A percentile compares a stretch with the other conserved stretches of the same genome.
Evolutionary conservation across 306 rosid species (phyloP).

Genomic region (Sicyos edulis): DNA sequence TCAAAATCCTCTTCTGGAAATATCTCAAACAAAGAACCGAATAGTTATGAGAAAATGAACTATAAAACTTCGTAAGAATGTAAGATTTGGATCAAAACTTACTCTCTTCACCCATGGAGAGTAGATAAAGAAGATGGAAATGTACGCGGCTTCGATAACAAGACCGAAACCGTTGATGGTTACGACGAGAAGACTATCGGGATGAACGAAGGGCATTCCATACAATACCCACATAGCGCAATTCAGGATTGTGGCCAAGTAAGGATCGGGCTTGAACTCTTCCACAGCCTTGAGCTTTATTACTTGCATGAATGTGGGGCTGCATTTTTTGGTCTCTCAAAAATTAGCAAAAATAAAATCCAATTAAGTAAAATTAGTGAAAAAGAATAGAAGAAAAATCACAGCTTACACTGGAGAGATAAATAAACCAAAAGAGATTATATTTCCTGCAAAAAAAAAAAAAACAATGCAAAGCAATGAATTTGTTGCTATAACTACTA

Average conservation of each 20-base stretch:
- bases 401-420: constrained; percentile 54
- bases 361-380: neutral
- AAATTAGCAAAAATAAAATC: neutral
- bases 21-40: too few relatives aligned
- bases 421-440: constrained; percentile 58
- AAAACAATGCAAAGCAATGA: too few relatives aligned
- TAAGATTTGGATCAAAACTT: constrained; percentile 2
- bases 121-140: constrained; percentile 32
- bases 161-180: constrained; percentile 63
- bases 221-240: constrained; percentile 68
- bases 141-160: constrained; percentile 34
- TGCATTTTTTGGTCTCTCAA: constrained; percentile 23
- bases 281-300: constrained; percentile 43
- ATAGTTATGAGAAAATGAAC: too few relatives aligned
- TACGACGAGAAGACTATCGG: constrained; percentile 50
- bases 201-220: constrained; percentile 54
- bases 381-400: neutral
- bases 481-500: neutral
- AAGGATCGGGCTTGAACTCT: constrained; percentile 82
- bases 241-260: constrained; percentile 27
- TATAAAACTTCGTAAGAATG: too few relatives aligned
- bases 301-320: constrained; percentile 66
- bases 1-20: constrained; percentile 42
- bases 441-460: constrained; percentile 56
- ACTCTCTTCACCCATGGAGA: constrained; percentile 44